phyloP scores from a whole-genome alignment of 176 grass and related monocot genomes.

The maize (Zea mays) region DNA sequence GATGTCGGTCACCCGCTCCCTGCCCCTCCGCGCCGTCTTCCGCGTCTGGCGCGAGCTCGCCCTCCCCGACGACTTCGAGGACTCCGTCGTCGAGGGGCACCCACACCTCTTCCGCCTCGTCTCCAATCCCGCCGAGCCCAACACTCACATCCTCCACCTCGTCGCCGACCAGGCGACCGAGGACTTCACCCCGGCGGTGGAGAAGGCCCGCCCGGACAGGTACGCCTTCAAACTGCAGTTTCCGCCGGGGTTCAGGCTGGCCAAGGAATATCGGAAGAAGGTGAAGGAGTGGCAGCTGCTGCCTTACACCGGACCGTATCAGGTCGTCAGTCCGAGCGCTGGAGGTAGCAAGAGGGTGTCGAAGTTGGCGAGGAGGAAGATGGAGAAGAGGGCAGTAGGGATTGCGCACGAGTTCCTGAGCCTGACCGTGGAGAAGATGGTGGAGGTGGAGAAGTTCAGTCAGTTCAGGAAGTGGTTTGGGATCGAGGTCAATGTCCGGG shows the following conservation, averaged over 20 bases:
- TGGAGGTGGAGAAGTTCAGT: conserved; percentile 92
- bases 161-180: conserved; percentile 26
- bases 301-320: conserved; percentile 57
- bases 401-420: conserved; percentile 87
- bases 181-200: conserved; percentile 39
- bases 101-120: conserved; percentile 53
- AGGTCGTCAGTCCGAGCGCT: conserved; percentile 1
- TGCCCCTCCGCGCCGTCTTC: conserved; percentile 74
- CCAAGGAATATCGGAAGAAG: conserved; percentile 62
- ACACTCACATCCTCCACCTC: conserved; percentile 65
- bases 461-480: conserved; percentile 89
- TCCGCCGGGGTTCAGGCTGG: conserved; percentile 68
- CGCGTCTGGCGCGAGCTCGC: conserved; percentile 82
- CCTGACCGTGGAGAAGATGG: conserved; percentile 88
- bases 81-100: conserved; percentile 48
- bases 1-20: conserved; percentile 53
- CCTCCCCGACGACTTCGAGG: conserved; percentile 79
- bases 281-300: conserved; percentile 61
- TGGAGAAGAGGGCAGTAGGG: conserved; percentile 89
- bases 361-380: conserved; percentile 49
- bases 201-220: conserved; percentile 43
- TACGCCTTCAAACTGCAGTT: conserved; percentile 66
- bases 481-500: conserved; percentile 77
- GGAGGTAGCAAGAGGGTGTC: conserved; percentile 30
- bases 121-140: conserved; percentile 49